Evolutionary conservation across 306 rosid genomes (phyloP).

Genomic region (Fragaria iinumae): DNA sequence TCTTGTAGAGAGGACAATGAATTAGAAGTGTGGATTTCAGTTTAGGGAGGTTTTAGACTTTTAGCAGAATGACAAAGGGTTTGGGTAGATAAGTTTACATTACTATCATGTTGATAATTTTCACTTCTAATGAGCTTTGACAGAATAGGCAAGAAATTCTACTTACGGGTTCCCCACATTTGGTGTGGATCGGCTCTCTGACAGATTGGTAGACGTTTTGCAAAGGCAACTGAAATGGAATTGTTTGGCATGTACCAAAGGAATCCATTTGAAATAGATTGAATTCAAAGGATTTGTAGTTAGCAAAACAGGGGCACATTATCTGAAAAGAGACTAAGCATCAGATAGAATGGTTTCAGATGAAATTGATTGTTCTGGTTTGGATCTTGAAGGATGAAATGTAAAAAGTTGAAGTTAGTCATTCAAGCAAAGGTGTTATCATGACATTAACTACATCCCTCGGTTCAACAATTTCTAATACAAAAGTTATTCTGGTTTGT

Average conservation of each 20-base stretch:
- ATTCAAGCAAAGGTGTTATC: neutral
- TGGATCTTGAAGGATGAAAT: neutral
- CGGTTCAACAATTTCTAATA: no score
- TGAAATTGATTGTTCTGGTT: neutral
- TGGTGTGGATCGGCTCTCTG: neutral
- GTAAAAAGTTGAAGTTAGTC: neutral
- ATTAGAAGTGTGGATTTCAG: conserved; percentile 5
- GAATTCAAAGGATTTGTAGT: neutral
- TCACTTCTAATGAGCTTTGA: neutral
- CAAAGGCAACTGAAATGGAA: neutral
- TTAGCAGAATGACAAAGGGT: neutral
- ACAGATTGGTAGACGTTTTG: neutral
- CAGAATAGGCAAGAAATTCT: neutral
- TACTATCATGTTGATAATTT: neutral
- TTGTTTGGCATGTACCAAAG: neutral
- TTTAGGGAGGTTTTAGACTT: neutral
- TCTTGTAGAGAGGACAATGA: neutral
- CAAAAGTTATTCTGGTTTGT: no score
- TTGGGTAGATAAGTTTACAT: conserved; percentile 9
- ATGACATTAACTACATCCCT: neutral
- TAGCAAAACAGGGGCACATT: neutral
- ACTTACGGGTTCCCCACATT: neutral
- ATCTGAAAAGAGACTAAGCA: neutral
- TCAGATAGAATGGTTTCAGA: neutral
- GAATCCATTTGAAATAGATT: neutral